These are phyloP conservation scores for Ceratocystis eucalypticola DNA, from an alignment of 2,329 filamentous ascomycete species.

Conservation along the genomic window DNA sequence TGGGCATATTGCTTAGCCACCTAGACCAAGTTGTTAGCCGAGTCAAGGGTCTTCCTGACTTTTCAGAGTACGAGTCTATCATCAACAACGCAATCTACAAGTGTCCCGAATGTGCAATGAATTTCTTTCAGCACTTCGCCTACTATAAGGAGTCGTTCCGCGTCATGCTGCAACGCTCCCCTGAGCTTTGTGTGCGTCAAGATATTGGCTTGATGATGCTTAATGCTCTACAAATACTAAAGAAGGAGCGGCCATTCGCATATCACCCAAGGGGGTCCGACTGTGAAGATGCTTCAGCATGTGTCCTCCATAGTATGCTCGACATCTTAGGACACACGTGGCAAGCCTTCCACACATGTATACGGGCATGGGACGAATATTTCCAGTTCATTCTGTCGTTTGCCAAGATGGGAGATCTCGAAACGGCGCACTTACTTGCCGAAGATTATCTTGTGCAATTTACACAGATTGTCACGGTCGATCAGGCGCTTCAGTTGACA, in stretches of 20 bases:
- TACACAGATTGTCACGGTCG: constrained; percentile 48
- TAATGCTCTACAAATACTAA: constrained; percentile 39
- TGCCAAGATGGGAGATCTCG: constrained; percentile 44
- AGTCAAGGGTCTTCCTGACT: constrained; percentile 53
- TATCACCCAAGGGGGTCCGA: constrained; percentile 31
- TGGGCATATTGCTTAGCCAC: constrained; percentile 48
- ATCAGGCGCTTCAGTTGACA: constrained; percentile 38
- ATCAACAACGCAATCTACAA: constrained; percentile 35
- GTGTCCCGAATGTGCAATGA: constrained; percentile 42
- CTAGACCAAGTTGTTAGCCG: constrained; percentile 64
- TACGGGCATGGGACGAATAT: constrained; percentile 62
- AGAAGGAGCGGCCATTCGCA: constrained; percentile 32
- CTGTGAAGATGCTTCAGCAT: constrained; percentile 25
- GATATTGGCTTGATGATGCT: constrained; percentile 40
- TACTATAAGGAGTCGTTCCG: constrained; percentile 44
- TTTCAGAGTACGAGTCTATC: constrained; percentile 40
- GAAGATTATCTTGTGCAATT: constrained; percentile 46
- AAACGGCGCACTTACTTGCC: constrained; percentile 46
- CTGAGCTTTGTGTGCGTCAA: constrained; percentile 41
- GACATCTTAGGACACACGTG: constrained; percentile 44
- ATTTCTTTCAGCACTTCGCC: constrained; percentile 48
- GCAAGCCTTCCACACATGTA: constrained; percentile 45
- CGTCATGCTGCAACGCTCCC: constrained; percentile 50
- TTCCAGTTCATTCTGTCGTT: constrained; percentile 60
- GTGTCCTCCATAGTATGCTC: constrained; percentile 30